Evolutionary conservation across 768 basidiomycete species (phyloP), one percentile per base, ranked within the genome.

Genomic region (Termitomyces sp.): DNA sequence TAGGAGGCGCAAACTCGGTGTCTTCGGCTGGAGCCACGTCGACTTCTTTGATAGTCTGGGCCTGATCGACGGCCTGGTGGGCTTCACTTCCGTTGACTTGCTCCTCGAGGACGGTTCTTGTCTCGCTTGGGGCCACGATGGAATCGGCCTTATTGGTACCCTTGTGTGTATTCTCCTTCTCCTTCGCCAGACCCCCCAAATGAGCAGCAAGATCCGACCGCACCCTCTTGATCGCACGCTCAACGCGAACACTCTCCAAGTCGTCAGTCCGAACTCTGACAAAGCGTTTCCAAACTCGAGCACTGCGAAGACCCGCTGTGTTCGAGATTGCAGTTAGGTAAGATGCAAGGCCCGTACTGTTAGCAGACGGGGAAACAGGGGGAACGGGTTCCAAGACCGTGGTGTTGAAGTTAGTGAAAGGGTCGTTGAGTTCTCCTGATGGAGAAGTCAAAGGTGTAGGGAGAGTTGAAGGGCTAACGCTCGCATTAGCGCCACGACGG

Each of bases 241-340:
- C 92, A 45, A 91, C 86, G 48, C 93, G 86, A 6, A 88, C 87
- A 66, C 92, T 94, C 77, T 95, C 88, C 55, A 96, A 74, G 72
- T 96, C 94, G 68, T 96, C 94, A 3, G 86, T 89, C 59, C 94
- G 83, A 8, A 94, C 91, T 50, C 86, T 80, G 59, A 95, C 89
- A 67, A 96, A 96, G 15, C 88, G 84, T 69, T 88, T 90, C 94
- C 94, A 96, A 2, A 85, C 78, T 48, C 86, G 82, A 20, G 86
- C 77, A 58, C 83, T 81, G 40, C 91, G 85, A 46, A 95, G 71
- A 4, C 77, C 70, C 4, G 81, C 74, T 47, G 86, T 82, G 65
- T 91, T 92, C 57, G 94, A 86, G 38, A 94, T 71, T 2, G 85
- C 83, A 3, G 92, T 94, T 61, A 96, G 80, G 72, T 94, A 92